phyloP scores from a whole-genome alignment of 164 flowering plant species.

The Cinnamomum chago region DNA sequence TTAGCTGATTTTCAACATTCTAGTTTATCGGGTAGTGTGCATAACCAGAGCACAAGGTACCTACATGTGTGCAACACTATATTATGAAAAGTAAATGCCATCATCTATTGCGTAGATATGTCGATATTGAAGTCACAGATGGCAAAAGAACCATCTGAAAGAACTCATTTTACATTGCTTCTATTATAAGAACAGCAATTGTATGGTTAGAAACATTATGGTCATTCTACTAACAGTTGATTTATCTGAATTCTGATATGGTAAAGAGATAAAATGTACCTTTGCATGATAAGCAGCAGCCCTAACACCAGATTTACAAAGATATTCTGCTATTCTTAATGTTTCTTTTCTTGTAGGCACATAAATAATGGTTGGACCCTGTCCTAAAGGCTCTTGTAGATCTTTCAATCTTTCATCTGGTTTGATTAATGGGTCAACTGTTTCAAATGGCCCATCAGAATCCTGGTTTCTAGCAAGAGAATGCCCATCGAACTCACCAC shows the following conservation, averaged over 20 bases:
- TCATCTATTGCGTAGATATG: background rate
- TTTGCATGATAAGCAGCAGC: slow-evolving; percentile 92
- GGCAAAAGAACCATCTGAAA: background rate
- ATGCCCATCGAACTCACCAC: slow-evolving; percentile 63
- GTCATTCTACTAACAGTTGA: too few relatives aligned
- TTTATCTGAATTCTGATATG: background rate
- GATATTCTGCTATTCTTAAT: slow-evolving; percentile 47
- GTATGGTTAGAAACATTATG: background rate
- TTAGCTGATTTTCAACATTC: too few relatives aligned
- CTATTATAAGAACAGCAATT: background rate
- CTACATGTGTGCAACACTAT: background rate
- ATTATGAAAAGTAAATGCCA: background rate
- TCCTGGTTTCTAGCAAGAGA: slow-evolving; percentile 18
- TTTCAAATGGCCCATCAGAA: slow-evolving; percentile 17
- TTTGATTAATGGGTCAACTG: slow-evolving; percentile 18
- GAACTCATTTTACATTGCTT: background rate
- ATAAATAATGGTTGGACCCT: slow-evolving; percentile 81
- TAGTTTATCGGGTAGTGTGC: background rate
- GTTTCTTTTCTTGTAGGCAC: slow-evolving; percentile 93
- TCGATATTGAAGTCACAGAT: background rate
- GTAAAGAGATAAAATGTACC: slow-evolving; percentile 33
- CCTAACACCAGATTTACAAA: slow-evolving; percentile 54
- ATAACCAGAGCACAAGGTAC: background rate
- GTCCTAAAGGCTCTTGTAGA: slow-evolving; percentile 33
- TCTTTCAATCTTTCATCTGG: slow-evolving; percentile 28